Evolutionary conservation across 2,329 filamentous ascomycete genomes (phyloP), one percentile per base, ranked within the genome.

Genomic region (Eutypella sp.): DNA sequence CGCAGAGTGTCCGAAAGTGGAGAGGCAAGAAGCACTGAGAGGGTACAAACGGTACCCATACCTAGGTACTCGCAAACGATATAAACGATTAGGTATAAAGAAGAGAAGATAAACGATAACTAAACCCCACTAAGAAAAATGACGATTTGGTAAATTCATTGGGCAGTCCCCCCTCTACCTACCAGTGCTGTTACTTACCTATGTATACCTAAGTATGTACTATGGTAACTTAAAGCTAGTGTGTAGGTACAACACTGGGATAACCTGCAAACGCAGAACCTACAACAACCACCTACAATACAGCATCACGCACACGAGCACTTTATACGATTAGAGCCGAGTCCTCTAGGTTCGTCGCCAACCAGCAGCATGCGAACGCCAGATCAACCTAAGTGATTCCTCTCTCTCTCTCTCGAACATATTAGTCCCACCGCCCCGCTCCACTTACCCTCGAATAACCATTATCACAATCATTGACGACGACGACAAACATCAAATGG

Each of bases 401-500:
- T n/a, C n/a, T n/a, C n/a, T n/a, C n/a, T n/a, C n/a, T n/a, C n/a
- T n/a, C n/a, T n/a, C n/a, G n/a, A n/a, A n/a, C n/a, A n/a, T n/a
- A n/a, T n/a, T n/a, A n/a, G n/a, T n/a, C n/a, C n/a, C n/a, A n/a
- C n/a, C n/a, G n/a, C n/a, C n/a, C n/a, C n/a, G n/a, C n/a, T 23
- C 18, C 13, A 33, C 13, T 15, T 33, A 15, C 15, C 18, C 23
- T 6, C 18, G 20, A 31, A 6, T 23, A 33, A 33, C 16, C 13
- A 33, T 44, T 31, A 11, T 18, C 20, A 23, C 19, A 16, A 31
- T 16, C 27, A 36, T 46, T 22, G 24, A 15, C 34, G 33, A 36
- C 27, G 15, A 20, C 42, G 16, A 22, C 10, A 6, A 16, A 22
- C n/a, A 37, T 25, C 37, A 33, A 44, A 65, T 65, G 66, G 62